These are phyloP conservation scores for Ganoderma lucidum DNA, from an alignment of 1,284 basidiomycete species.

Conservation along the genomic window DNA sequence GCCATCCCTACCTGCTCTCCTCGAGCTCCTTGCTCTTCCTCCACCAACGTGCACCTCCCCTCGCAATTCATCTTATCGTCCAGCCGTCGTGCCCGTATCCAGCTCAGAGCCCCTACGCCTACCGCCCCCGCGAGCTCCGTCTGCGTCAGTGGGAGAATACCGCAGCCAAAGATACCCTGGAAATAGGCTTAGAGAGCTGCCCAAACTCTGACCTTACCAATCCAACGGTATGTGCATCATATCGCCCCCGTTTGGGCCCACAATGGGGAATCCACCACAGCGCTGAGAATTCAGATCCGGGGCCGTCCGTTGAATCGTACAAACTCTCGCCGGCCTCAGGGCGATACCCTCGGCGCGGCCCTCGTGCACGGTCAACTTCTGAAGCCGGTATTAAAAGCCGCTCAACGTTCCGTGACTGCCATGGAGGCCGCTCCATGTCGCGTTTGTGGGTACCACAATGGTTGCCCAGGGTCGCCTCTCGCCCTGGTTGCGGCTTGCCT, in stretches of 20 bases:
- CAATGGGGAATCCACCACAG: conserved; percentile 10
- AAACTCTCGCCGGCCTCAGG: not conserved
- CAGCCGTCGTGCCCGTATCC: not conserved
- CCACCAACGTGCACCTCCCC: not conserved
- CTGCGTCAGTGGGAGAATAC: conserved; percentile 12
- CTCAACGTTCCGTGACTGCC: not conserved
- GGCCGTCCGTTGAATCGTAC: not conserved
- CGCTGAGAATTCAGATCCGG: conserved; percentile 6
- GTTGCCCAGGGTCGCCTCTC: not conserved
- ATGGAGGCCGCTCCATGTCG: not conserved
- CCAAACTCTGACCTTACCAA: conserved; percentile 7
- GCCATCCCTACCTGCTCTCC: not conserved
- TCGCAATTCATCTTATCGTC: not conserved
- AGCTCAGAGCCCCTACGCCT: conserved; percentile 3
- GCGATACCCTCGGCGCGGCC: not conserved
- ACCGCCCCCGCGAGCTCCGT: not conserved
- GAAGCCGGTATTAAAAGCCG: not conserved
- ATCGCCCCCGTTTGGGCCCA: conserved; percentile 14
- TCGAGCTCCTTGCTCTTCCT: not conserved
- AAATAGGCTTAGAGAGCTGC: conserved; percentile 27
- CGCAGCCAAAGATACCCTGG: conserved; percentile 25
- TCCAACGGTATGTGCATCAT: conserved; percentile 4
- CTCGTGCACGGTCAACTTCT: not conserved
- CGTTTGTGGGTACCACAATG: not conserved
- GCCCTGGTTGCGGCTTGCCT: not conserved